Evolutionary conservation across 2,329 filamentous ascomycete genomes (phyloP).

Genomic region (Blastomyces silverae): DNA sequence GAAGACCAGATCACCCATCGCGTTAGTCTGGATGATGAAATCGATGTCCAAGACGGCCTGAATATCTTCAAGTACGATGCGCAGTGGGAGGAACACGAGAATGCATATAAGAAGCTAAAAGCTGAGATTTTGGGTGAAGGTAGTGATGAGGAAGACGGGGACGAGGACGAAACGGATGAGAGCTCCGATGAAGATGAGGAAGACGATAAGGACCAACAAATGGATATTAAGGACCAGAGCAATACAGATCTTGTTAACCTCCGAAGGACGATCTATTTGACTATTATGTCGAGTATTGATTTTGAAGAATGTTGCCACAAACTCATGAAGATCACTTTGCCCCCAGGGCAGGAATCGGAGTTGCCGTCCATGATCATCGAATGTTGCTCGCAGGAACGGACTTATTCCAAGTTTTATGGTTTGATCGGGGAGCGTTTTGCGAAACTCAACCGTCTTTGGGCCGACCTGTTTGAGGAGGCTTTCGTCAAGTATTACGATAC

Average conservation of each 20-base stretch:
- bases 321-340: conserved; percentile 87
- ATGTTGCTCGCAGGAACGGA: conserved; percentile 92
- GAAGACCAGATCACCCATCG: conserved; percentile 96
- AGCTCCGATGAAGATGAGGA: conserved; percentile 66
- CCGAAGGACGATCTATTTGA: conserved; percentile 89
- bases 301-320: conserved; percentile 98
- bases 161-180: conserved; percentile 56
- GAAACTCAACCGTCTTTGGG: conserved; percentile 93
- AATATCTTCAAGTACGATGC: conserved; percentile 95
- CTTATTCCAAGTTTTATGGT: conserved; percentile 96
- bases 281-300: conserved; percentile 92
- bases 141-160: conserved; percentile 74
- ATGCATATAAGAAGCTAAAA: conserved; percentile 80
- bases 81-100: conserved; percentile 85
- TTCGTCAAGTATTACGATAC: conserved; percentile 95
- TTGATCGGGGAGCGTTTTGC: conserved; percentile 90
- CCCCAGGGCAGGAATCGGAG: conserved; percentile 78
- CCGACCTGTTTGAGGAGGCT: conserved; percentile 79
- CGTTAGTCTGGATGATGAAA: conserved; percentile 70
- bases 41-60: conserved; percentile 76
- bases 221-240: conserved; percentile 97
- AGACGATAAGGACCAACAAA: conserved; percentile 67
- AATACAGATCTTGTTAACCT: conserved; percentile 94
- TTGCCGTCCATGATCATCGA: conserved; percentile 96
- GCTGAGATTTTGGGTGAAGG: conserved; percentile 90